Percentiles rank a stretch among this genome's conserved stretches.
These are phyloP conservation scores for Mesembryanthemum crystallinum DNA, from an alignment of 148 eudicot species.

Conservation along the genomic window DNA sequence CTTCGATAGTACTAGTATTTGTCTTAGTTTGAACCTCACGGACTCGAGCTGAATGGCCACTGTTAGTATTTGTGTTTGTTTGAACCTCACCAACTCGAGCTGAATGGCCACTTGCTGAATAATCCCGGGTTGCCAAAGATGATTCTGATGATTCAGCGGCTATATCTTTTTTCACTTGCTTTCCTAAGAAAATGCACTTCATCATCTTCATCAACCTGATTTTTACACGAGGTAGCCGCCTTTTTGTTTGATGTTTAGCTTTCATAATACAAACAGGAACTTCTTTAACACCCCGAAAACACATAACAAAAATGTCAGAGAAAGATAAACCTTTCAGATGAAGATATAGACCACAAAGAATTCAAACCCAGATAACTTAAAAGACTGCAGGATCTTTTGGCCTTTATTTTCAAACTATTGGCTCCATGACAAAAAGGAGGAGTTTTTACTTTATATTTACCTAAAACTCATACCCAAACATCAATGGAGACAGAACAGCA, in stretches of 20 bases:
- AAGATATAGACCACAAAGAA: background rate
- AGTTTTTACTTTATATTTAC: too few species aligned
- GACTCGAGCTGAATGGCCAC: conserved; percentile 53
- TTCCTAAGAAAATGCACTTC: conserved; percentile 75
- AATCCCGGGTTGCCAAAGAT: conserved; percentile 66
- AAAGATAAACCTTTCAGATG: background rate
- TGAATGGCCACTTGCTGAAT: conserved; percentile 58
- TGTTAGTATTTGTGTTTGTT: conserved; percentile 33
- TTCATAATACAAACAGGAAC: conserved; percentile 39
- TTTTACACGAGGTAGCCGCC: conserved; percentile 23
- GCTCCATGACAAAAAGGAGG: too few species aligned
- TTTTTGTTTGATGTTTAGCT: conserved; percentile 37
- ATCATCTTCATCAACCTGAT: conserved; percentile 52
- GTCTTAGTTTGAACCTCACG: conserved; percentile 39
- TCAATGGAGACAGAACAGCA: background rate
- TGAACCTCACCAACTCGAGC: conserved; percentile 49
- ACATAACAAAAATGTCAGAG: conserved; percentile 25
- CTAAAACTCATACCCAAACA: too few species aligned
- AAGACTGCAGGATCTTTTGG: background rate
- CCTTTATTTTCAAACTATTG: background rate
- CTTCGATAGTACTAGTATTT: conserved; percentile 64
- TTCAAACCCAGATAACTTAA: background rate
- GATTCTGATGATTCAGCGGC: conserved; percentile 62
- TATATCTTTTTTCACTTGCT: conserved; percentile 48
- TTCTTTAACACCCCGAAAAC: conserved; percentile 17